A percentile compares a stretch with the other conserved stretches of the same genome.
Conservation (phyloP, 106 monocot genomes). For the Cymbidium sinense region DNA sequence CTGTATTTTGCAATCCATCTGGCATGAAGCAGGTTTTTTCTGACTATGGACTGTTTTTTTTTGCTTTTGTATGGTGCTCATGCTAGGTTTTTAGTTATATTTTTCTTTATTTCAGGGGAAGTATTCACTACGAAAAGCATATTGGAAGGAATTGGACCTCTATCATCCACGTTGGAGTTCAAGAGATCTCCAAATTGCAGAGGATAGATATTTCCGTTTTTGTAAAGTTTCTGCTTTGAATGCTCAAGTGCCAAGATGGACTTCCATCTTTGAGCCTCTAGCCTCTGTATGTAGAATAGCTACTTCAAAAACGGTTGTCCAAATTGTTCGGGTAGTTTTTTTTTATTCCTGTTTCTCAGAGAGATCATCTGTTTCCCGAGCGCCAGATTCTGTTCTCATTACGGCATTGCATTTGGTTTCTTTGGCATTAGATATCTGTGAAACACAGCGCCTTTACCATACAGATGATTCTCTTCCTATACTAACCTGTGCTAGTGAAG, state of each 20-base stretch:
- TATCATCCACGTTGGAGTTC: constrained; percentile 92
- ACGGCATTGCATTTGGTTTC: constrained; percentile 77
- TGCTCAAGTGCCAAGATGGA: constrained; percentile 78
- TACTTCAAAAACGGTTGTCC: constrained; percentile 48
- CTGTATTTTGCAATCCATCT: constrained; percentile 76
- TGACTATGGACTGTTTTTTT: background rate
- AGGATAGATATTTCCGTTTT: constrained; percentile 72
- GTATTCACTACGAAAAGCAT: constrained; percentile 63
- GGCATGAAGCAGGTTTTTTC: constrained; percentile 79
- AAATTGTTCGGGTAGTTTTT: constrained; percentile 59
- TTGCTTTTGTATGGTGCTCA: background rate
- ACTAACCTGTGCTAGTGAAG: constrained; percentile 45
- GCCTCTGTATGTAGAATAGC: constrained; percentile 52
- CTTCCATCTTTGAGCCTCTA: constrained; percentile 52
- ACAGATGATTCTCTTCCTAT: constrained; percentile 31
- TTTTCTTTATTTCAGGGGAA: constrained; percentile 47
- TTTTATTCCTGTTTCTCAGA: constrained; percentile 68
- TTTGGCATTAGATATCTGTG: constrained; percentile 78
- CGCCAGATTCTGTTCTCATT: constrained; percentile 81
- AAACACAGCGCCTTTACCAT: constrained; percentile 10
- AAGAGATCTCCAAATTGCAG: constrained; percentile 80
- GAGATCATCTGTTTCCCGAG: constrained; percentile 38
- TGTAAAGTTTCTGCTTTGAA: constrained; percentile 69
- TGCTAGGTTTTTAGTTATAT: background rate
- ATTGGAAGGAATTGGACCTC: constrained; percentile 87